Evolutionary conservation across 2,329 filamentous ascomycete genomes (phyloP).

Genomic region (Diaporthe nobilis): DNA sequence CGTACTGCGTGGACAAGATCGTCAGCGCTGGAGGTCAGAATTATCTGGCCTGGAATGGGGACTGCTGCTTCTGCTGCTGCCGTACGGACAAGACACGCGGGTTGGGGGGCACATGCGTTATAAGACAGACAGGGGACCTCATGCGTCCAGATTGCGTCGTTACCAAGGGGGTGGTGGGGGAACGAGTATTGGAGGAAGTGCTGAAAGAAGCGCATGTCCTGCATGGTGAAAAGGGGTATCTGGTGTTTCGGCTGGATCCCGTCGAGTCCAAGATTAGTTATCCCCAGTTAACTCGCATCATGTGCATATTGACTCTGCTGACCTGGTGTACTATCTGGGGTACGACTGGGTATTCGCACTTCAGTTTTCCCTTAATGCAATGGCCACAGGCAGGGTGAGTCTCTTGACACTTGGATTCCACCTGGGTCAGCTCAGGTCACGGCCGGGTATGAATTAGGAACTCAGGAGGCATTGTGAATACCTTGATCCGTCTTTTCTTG

Average conservation of each 20-base stretch:
- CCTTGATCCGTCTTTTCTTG: constrained; percentile 76
- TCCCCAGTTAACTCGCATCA: not conserved
- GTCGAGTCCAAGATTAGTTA: not conserved
- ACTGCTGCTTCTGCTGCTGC: constrained; percentile 13
- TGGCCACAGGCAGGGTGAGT: constrained; percentile 74
- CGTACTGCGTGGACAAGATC: constrained; percentile 59
- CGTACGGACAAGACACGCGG: not conserved
- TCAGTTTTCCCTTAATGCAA: constrained; percentile 72
- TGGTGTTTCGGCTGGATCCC: constrained; percentile 65
- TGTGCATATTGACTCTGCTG: constrained; percentile 28
- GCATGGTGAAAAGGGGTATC: constrained; percentile 70
- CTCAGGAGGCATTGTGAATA: constrained; percentile 45
- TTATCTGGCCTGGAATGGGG: constrained; percentile 19
- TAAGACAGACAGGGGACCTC: constrained; percentile 78
- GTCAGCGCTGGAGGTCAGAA: constrained; percentile 26
- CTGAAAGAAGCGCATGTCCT: constrained; percentile 79
- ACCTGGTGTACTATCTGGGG: constrained; percentile 67
- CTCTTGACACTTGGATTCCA: constrained; percentile 70
- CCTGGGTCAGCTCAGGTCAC: constrained; percentile 15
- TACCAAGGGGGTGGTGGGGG: constrained; percentile 75
- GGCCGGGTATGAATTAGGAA: not conserved
- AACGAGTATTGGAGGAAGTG: constrained; percentile 74
- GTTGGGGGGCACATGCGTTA: constrained; percentile 58
- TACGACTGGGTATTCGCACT: constrained; percentile 72
- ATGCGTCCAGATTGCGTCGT: constrained; percentile 76